phyloP scores from a whole-genome alignment of 2,329 filamentous ascomycete genomes.

The Dothideomycetes sp. region DNA sequence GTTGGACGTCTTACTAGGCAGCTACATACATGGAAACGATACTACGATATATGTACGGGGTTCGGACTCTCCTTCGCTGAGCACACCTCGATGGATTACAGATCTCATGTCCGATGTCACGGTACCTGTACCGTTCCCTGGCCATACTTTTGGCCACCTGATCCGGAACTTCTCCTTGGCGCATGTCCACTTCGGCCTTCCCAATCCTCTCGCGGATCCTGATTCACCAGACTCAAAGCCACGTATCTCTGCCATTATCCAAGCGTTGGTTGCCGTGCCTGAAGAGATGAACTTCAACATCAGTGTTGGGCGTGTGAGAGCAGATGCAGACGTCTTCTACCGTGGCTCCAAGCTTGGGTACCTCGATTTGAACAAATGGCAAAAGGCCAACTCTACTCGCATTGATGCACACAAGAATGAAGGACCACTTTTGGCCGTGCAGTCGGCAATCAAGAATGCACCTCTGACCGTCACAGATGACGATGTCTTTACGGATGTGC shows the following conservation, averaged over 20 bases:
- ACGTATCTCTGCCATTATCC: constrained; percentile 71
- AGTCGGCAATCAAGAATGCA: constrained; percentile 66
- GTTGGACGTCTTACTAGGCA: constrained; percentile 68
- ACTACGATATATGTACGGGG: constrained; percentile 78
- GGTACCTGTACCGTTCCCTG: constrained; percentile 75
- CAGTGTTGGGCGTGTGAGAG: constrained; percentile 65
- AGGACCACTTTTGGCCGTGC: constrained; percentile 58
- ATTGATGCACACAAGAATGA: constrained; percentile 44
- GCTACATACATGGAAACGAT: constrained; percentile 71
- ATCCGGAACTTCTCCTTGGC: constrained; percentile 81
- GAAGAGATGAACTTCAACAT: constrained; percentile 80
- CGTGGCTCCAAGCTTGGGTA: constrained; percentile 67
- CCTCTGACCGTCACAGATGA: constrained; percentile 76
- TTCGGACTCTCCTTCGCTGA: constrained; percentile 53
- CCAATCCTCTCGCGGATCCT: constrained; percentile 69
- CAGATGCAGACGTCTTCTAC: constrained; percentile 74
- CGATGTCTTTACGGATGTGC: constrained; percentile 67
- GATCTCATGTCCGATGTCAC: constrained; percentile 74
- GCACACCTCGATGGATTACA: constrained; percentile 73
- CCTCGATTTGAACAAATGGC: constrained; percentile 73
- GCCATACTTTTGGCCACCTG: constrained; percentile 68
- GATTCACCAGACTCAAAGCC: constrained; percentile 64
- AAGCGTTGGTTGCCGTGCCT: constrained; percentile 69
- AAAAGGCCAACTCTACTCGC: constrained; percentile 70
- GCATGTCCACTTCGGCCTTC: constrained; percentile 77